phyloP scores from a whole-genome alignment of 805 yeast species.

The Jamesozyma hellenica region DNA sequence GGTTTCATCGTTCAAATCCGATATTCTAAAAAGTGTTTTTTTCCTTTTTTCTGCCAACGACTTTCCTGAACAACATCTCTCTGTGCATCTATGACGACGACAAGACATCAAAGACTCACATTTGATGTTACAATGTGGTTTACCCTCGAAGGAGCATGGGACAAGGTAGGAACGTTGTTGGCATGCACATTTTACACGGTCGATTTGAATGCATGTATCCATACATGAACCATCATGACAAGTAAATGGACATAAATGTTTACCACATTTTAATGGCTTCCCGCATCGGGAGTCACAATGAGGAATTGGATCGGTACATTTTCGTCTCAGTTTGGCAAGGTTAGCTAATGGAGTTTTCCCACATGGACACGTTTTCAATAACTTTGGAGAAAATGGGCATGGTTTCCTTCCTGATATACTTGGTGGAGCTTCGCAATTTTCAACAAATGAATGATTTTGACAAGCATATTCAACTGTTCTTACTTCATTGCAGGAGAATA shows the following conservation, averaged over 20 bases:
- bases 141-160: conserved; percentile 50
- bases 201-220: conserved; percentile 49
- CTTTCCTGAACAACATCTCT: conserved; percentile 62
- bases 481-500: conserved; percentile 36
- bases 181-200: conserved; percentile 54
- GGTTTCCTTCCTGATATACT: conserved; percentile 19
- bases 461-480: conserved; percentile 51
- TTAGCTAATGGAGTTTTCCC: conserved; percentile 48
- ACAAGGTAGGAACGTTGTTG: conserved; percentile 44
- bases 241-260: conserved; percentile 46
- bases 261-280: conserved; percentile 62
- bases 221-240: conserved; percentile 76
- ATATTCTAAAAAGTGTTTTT: conserved; percentile 31
- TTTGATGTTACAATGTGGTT: conserved; percentile 57
- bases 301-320: conserved; percentile 73
- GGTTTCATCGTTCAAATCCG: conserved; percentile 37
- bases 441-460: conserved; percentile 50
- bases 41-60: conserved; percentile 44
- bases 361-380: conserved; percentile 64
- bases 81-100: conserved; percentile 66
- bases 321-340: conserved; percentile 34
- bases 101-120: conserved; percentile 72
- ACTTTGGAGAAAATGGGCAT: conserved; percentile 58
- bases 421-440: conserved; percentile 29
- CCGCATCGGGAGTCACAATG: conserved; percentile 60